Evolutionary conservation across 257 asterid genomes (phyloP).

Genomic region (Solanum paucissectum): DNA sequence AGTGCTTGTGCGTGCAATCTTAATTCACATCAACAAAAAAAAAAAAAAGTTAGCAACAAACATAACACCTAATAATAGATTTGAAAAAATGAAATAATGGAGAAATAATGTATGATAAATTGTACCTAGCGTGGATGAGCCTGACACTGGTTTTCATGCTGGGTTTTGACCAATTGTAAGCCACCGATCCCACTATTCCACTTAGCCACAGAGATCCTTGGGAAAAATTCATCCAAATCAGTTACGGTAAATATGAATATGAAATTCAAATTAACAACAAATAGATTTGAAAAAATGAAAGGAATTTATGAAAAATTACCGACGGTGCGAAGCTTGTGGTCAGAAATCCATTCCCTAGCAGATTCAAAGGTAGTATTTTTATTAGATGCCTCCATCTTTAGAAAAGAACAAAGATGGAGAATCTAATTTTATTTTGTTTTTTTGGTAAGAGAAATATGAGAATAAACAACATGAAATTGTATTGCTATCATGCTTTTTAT

Average conservation of each 20-base stretch:
- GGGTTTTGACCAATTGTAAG: conserved; percentile 43
- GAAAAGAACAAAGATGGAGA: background rate
- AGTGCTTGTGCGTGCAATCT: conserved; percentile 49
- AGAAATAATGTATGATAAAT: background rate
- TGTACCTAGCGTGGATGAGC: conserved; percentile 40
- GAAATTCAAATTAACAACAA: background rate
- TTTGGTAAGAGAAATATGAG: background rate
- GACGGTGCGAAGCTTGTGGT: conserved; percentile 38
- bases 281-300: background rate
- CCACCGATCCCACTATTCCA: conserved; percentile 28
- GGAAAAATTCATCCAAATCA: background rate
- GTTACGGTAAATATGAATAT: background rate
- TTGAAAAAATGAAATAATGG: background rate
- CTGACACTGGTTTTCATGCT: conserved; percentile 33
- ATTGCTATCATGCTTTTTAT: background rate
- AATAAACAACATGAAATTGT: background rate
- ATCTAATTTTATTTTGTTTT: background rate
- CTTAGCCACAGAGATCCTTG: conserved; percentile 30
- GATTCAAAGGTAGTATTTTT: conserved; percentile 12
- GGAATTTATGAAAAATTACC: conserved; percentile 6
- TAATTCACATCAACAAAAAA: background rate
- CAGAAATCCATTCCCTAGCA: conserved; percentile 25
- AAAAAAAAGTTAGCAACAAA: background rate
- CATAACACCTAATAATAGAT: background rate
- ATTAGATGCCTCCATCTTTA: conserved; percentile 17